Evolutionary conservation across 441 rosid species (phyloP), one percentile per base, ranked within the genome.

Genomic region (Jatropha multifida): DNA sequence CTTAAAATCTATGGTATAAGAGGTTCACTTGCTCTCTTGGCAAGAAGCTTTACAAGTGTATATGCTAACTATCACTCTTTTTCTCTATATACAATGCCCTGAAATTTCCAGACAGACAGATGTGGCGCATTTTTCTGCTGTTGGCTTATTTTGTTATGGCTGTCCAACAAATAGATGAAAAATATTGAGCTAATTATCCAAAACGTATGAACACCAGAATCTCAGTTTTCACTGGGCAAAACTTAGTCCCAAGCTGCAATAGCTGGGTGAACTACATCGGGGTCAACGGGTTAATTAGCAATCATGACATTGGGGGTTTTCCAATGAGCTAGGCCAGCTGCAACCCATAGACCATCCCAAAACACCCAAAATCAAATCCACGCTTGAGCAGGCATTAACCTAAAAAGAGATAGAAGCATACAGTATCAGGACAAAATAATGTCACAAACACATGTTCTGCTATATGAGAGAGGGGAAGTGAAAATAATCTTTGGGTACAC

Each of bases 281-380:
- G 68, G 65, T 74, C 64, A 52, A 46, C 46, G 46, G 65, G 62
- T 76, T 18, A 32, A 59, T 87, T 83, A 91, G 83, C 94, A 91
- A 81, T 90, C 96, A 77, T 82, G 93, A 81, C 82, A 74, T 69
- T 63, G 89, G 69, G 81, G 77, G 74, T 76, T 79, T 73, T 84
- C 88, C 23, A 37, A 71, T 58, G 86, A 87, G 87, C 84, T 82
- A 42, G 97, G 93, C 98, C 94, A 92, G 85, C 96, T 95, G 86
- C 99, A 95, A 69, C 98, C 99, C 20, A 86, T 87, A 32, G 95
- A 93, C 94, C 97, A 95, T 80, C 96, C 95, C 84, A 95, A 82
- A 63, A 95, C 97, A 75, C 98, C 97, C 44, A 81, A 79, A 81
- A 95, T 86, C 74, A 87, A 79, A 86, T 93, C 98, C 80, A 95